A percentile compares a stretch with the other conserved stretches of the same genome.
phyloP scores from a whole-genome alignment of 2,329 filamentous ascomycete species.

The Penicillium vulpinum region DNA sequence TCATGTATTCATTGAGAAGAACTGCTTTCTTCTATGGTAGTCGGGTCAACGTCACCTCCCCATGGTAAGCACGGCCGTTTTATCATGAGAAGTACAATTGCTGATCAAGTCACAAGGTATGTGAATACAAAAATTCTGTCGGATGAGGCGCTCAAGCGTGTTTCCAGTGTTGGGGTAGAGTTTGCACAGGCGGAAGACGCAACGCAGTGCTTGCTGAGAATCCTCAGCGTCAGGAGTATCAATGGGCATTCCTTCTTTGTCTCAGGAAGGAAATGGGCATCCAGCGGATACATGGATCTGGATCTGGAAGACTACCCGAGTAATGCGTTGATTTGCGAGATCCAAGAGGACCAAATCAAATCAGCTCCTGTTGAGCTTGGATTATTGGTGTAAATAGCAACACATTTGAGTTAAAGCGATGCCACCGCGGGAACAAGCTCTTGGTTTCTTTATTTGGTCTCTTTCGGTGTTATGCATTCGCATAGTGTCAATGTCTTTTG shows the following conservation, averaged over 20 bases:
- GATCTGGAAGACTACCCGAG: neutral
- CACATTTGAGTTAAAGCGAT: neutral
- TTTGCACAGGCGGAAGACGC: slow-evolving; percentile 29
- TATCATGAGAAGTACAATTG: neutral
- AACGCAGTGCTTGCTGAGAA: slow-evolving; percentile 25
- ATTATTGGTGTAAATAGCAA: neutral
- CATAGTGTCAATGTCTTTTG: neutral
- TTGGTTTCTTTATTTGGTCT: neutral
- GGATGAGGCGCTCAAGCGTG: slow-evolving; percentile 24
- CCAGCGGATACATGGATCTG: slow-evolving; percentile 33
- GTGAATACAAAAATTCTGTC: slow-evolving; percentile 36
- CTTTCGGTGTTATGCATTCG: neutral
- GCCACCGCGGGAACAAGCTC: neutral
- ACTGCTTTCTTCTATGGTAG: slow-evolving; percentile 35
- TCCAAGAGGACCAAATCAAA: slow-evolving; percentile 6
- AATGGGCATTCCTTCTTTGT: slow-evolving; percentile 39
- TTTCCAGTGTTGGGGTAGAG: slow-evolving; percentile 28
- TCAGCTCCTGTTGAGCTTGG: slow-evolving; percentile 5
- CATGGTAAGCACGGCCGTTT: slow-evolving; percentile 29
- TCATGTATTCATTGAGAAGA: slow-evolving; percentile 39
- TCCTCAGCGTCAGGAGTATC: slow-evolving; percentile 28
- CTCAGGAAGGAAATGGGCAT: slow-evolving; percentile 33
- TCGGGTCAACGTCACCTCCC: slow-evolving; percentile 41
- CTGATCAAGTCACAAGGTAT: slow-evolving; percentile 29
- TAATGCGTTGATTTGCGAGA: neutral